A percentile compares a stretch with the other conserved stretches of the same genome.
Evolutionary conservation across 2,329 filamentous ascomycete species (phyloP).

Genomic region (Lizonia empirigonia): DNA sequence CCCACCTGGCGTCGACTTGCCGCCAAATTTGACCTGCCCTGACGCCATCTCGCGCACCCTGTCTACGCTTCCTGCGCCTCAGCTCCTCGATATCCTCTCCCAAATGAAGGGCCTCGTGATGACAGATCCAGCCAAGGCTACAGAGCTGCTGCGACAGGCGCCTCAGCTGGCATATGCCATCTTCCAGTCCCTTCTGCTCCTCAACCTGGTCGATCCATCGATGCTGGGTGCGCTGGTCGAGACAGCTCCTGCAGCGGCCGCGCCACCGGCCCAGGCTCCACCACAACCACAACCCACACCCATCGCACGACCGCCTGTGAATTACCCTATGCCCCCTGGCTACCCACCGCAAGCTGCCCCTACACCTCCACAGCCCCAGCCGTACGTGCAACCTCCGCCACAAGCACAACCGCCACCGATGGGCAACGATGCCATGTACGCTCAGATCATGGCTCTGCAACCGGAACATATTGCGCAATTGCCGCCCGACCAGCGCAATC

Average conservation of each 20-base stretch:
- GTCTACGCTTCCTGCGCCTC: conserved; percentile 80
- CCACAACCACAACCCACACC: conserved; percentile 44
- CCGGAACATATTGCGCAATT: conserved; percentile 80
- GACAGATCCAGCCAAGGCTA: conserved; percentile 80
- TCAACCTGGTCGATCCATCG: conserved; percentile 87
- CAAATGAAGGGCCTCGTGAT: conserved; percentile 94
- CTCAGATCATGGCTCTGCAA: conserved; percentile 80
- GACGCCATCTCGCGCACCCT: conserved; percentile 94
- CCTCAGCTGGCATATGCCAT: conserved; percentile 94
- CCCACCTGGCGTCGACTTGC: conserved; percentile 82
- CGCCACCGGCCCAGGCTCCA: conserved; percentile 47
- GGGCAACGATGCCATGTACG: conserved; percentile 72
- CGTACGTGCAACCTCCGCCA: conserved; percentile 49
- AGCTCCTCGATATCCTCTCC: conserved; percentile 89
- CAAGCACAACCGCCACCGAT: conserved; percentile 29
- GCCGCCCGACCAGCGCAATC: conserved; percentile 73
- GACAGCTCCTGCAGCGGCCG: conserved; percentile 41
- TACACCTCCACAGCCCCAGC: conserved; percentile 53
- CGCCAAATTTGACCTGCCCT: conserved; percentile 79
- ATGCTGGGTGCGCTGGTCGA: conserved; percentile 83
- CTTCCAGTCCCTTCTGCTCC: conserved; percentile 90
- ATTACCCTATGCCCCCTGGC: conserved; percentile 38
- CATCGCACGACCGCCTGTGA: conserved; percentile 36
- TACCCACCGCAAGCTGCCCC: conserved; percentile 55
- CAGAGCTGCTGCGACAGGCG: conserved; percentile 83